Base-by-base conservation (phyloP, 495 filamentous ascomycete species). In the Immersiella caudata region DNA sequence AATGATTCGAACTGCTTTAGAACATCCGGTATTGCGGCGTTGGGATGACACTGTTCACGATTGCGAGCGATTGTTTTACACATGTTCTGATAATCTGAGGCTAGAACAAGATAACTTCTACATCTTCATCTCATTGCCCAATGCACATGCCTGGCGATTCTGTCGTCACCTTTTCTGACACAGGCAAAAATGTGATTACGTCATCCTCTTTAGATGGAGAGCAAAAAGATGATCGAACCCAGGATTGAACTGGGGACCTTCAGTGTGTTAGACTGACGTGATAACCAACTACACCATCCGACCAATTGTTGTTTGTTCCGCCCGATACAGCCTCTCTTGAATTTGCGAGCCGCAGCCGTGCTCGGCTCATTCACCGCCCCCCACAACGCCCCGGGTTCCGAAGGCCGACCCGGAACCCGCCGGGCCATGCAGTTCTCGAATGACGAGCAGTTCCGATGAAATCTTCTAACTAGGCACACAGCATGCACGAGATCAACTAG, bases 211-310 rank as follows among this genome's bases (percentile, higher is more conserved):
- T 12, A 46, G 9, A 18, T 14, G 2, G 16, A 12, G 14, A 12
- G 40, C 52, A 22, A 55, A 55, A 55, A 55, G 24, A 24, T 55
- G 52, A 55, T 55, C 52, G 52, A 55, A 55, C 52, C 52, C 52
- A 55, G 52, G 52, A 2, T 55, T 55, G 52, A 55, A 55, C 52
- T 55, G 52, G 52, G 52, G 52, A 55, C 52, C 52, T 55, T 55
- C 52, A 55, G 52, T 55, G 52, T 55, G 52, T 55, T 55, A 55
- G 52, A 55, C 52, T 33, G 26, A 59, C 26, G 56, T 59, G 33
- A 60, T 21, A 60, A 24, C 26, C 18, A 55, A 35, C 22, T 50
- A 50, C 21, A 33, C 40, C 33, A 52, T 50, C 9, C 26, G 52
- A 55, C 57, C 27, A 40, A 51, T 50, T 6, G 6, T 1, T 49